A percentile compares a stretch with the other conserved stretches of the same genome.
Evolutionary conservation across 306 rosid genomes (phyloP).

Genomic region (Vicia sativa): DNA sequence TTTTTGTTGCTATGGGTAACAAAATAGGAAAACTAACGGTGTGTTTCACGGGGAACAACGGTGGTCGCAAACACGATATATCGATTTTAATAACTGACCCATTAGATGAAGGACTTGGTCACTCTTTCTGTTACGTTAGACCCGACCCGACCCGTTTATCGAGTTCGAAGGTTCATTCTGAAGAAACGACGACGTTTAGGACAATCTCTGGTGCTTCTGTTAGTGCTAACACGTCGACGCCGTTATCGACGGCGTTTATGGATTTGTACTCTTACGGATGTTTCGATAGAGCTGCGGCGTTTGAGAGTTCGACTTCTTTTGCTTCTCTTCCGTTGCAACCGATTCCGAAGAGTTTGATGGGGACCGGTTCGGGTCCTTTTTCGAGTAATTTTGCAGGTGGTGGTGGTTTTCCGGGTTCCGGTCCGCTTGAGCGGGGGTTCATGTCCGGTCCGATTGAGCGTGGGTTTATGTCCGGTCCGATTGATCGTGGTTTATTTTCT

Average conservation of each 20-base stretch:
- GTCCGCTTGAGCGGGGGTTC: constrained; percentile 87
- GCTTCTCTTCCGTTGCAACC: constrained; percentile 95
- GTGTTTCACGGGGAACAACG: constrained; percentile 70
- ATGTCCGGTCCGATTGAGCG: constrained; percentile 96
- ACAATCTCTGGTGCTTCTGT: constrained; percentile 97
- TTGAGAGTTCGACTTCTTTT: constrained; percentile 87
- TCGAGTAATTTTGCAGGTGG: constrained; percentile 50
- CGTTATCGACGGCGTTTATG: constrained; percentile 76
- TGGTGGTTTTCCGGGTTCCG: constrained; percentile 67
- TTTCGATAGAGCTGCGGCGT: constrained; percentile 89
- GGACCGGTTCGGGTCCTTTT: constrained; percentile 85
- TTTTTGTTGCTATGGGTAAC: constrained; percentile 65
- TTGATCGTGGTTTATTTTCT: constrained; percentile 83
- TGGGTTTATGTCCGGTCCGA: constrained; percentile 95
- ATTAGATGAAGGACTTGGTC: constrained; percentile 84
- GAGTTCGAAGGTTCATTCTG: constrained; percentile 83
- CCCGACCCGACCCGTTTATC: constrained; percentile 81
- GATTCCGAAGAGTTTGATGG: constrained; percentile 61
- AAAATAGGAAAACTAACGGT: constrained; percentile 76
- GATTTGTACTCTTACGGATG: constrained; percentile 75
- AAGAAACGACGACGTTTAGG: constrained; percentile 89
- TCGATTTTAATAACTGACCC: constrained; percentile 62
- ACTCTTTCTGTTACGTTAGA: constrained; percentile 94
- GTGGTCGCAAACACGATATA: constrained; percentile 55
- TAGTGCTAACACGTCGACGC: constrained; percentile 95